Evolutionary conservation across 768 basidiomycete genomes (phyloP).

Genomic region (Mycena pura): DNA sequence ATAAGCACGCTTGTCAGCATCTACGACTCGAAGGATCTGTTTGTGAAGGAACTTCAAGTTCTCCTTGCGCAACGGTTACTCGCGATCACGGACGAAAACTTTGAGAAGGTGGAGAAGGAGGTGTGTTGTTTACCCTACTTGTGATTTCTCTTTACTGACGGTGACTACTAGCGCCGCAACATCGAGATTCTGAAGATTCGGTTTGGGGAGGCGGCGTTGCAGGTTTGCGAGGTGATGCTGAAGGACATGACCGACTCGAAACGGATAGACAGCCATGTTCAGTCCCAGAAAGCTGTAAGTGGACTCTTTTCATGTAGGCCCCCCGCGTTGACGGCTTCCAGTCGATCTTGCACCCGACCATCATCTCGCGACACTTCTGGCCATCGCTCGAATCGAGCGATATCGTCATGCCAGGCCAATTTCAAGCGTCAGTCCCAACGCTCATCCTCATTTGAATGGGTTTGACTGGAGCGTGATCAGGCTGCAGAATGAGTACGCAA

Average conservation of each 20-base stretch:
- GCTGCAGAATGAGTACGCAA: constrained; percentile 76
- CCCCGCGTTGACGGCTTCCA: constrained; percentile 33
- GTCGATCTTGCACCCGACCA: constrained; percentile 83
- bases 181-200: constrained; percentile 95
- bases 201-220: constrained; percentile 91
- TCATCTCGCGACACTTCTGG: constrained; percentile 97
- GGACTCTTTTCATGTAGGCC: not conserved
- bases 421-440: constrained; percentile 64
- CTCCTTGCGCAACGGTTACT: constrained; percentile 88
- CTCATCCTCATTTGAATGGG: constrained; percentile 1
- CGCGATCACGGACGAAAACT: constrained; percentile 78
- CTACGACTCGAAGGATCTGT: constrained; percentile 95
- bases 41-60: constrained; percentile 94
- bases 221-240: constrained; percentile 98
- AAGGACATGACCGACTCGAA: constrained; percentile 96
- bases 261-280: constrained; percentile 87
- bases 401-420: constrained; percentile 85
- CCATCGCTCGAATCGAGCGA: constrained; percentile 78
- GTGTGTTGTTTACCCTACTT: constrained; percentile 35
- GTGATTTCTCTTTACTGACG: constrained; percentile 5
- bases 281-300: constrained; percentile 71
- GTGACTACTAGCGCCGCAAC: constrained; percentile 79
- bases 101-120: constrained; percentile 79
- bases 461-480: constrained; percentile 42
- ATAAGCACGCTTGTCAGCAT: constrained; percentile 97